Evolutionary conservation across 495 filamentous ascomycete genomes (phyloP), one percentile per base, ranked within the genome.

Genomic region (Bombardia bombarda): DNA sequence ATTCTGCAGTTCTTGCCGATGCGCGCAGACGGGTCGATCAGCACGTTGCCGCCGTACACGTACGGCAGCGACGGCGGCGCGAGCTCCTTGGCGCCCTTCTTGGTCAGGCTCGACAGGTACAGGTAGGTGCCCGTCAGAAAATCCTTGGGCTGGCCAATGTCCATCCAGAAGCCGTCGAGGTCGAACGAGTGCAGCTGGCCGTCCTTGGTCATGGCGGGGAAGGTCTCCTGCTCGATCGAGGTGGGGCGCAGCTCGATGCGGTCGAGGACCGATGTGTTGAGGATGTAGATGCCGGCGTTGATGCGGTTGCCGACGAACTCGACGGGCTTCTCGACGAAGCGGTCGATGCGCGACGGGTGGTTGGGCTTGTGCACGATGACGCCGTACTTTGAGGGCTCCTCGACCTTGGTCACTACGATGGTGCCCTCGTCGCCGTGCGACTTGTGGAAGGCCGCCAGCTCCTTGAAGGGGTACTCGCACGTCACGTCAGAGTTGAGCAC

Each of bases 121-220:
- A 99, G 78, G 65, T 93, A 99, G 49, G 92, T 97, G 46, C 92
- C 92, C 24, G 81, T 86, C 39, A 99, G 73, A 77, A 99, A 99
- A 62, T 99, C 92, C 70, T 99, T 99, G 41, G 92, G 92, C 65
- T 99, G 92, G 53, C 92, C 92, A 45, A 99, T 90, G 56, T 99
- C 92, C 92, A 99, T 99, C 92, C 92, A 99, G 75, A 95, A 99
- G 50, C 92, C 90, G 51, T 99, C 93, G 28, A 99, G 76, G 63
- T 99, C 92, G 62, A 95, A 96, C 2, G 90, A 96, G 76, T 99
- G 92, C 35, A 99, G 70, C 66, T 94, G 80, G 41, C 88, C 86
- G 59, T 96, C 93, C 55, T 75, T 80, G 64, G 82, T 83, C 56
- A 99, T 93, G 46, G 87, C 84, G 32, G 92, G 92, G 84, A 99